These are phyloP conservation scores for Russula lepida DNA, from an alignment of 768 basidiomycete genomes.

Conservation along the genomic window DNA sequence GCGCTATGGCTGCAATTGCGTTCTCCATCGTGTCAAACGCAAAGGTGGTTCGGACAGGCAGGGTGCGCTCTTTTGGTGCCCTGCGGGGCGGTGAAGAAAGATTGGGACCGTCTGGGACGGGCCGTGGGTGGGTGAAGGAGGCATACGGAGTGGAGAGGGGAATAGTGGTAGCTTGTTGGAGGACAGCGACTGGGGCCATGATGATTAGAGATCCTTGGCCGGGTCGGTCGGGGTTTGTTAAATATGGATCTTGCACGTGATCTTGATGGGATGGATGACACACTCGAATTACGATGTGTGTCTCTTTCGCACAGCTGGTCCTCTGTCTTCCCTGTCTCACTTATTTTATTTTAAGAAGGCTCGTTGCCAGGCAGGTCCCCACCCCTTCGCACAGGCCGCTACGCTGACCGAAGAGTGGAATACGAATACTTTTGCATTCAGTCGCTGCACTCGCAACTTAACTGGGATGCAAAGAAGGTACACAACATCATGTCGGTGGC, in stretches of 20 bases:
- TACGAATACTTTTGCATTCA: too few relatives aligned
- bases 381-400: too few relatives aligned
- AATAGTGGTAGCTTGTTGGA: not conserved
- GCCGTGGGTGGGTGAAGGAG: not conserved
- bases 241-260: not conserved
- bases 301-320: too few relatives aligned
- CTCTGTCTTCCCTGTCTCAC: too few relatives aligned
- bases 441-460: too few relatives aligned
- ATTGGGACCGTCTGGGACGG: slow-evolving; percentile 2
- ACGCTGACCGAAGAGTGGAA: too few relatives aligned
- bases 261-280: not conserved
- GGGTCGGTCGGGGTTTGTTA: not conserved
- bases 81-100: slow-evolving; percentile 22
- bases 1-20: slow-evolving; percentile 64
- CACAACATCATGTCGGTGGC: too few relatives aligned
- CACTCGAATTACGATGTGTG: too few relatives aligned
- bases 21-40: slow-evolving; percentile 75
- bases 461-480: not conserved
- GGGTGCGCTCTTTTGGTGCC: slow-evolving; percentile 21
- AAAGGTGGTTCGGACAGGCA: slow-evolving; percentile 33
- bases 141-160: not conserved
- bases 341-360: too few relatives aligned
- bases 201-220: too few relatives aligned
- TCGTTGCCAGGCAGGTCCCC: too few relatives aligned
- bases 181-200: slow-evolving; percentile 14